Evolutionary conservation across 2,329 filamentous ascomycete genomes (phyloP).

Genomic region (Cladosporium velox): DNA sequence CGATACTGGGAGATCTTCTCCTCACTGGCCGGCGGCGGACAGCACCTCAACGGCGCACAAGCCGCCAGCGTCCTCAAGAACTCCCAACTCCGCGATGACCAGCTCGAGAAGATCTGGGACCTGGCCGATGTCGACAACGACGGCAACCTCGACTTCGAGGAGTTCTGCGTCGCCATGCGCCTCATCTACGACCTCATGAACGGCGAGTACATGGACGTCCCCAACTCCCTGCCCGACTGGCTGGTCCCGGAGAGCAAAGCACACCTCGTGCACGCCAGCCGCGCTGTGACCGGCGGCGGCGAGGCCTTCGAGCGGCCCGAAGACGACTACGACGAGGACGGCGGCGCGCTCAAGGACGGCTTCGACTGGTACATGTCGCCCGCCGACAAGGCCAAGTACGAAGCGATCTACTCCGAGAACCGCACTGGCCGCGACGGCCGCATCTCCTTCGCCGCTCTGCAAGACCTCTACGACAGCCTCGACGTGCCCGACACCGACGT

Average conservation of each 20-base stretch:
- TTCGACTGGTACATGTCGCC: slow-evolving; percentile 99
- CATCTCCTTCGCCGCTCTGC: slow-evolving; percentile 69
- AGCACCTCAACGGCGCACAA: slow-evolving; percentile 67
- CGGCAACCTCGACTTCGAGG: slow-evolving; percentile 96
- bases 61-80: slow-evolving; percentile 73
- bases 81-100: slow-evolving; percentile 70
- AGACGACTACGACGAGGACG: slow-evolving; percentile 73
- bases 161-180: slow-evolving; percentile 98
- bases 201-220: slow-evolving; percentile 91
- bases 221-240: slow-evolving; percentile 84
- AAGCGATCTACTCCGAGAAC: slow-evolving; percentile 94
- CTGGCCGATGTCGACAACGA: slow-evolving; percentile 96
- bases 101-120: slow-evolving; percentile 98
- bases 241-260: slow-evolving; percentile 94
- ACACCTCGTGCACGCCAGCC: slow-evolving; percentile 80
- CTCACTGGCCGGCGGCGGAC: slow-evolving; percentile 64
- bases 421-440: slow-evolving; percentile 79
- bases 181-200: slow-evolving; percentile 97
- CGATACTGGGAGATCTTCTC: slow-evolving; percentile 81
- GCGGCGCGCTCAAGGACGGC: slow-evolving; percentile 83
- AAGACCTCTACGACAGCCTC: slow-evolving; percentile 81
- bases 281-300: slow-evolving; percentile 76
- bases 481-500: slow-evolving; percentile 76
- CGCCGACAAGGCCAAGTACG: slow-evolving; percentile 86
- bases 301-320: slow-evolving; percentile 83